phyloP scores from a whole-genome alignment of 768 basidiomycete species.

The Auriscalpium vulgare region DNA sequence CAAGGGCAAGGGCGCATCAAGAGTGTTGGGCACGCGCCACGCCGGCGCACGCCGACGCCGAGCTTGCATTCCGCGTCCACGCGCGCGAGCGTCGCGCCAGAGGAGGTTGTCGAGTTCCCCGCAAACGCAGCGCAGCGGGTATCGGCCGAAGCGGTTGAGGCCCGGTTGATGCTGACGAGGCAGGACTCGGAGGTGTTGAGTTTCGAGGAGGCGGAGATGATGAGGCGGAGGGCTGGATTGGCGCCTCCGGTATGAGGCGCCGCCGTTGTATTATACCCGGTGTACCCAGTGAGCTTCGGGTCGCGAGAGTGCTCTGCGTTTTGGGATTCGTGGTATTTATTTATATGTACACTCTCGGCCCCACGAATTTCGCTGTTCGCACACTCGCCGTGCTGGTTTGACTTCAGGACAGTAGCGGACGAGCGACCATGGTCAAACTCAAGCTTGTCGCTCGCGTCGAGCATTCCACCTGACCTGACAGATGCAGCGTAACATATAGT shows the following conservation, averaged over 20 bases:
- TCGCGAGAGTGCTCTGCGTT: no score
- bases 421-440: not conserved
- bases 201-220: not conserved
- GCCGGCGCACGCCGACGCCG: conserved; percentile 2
- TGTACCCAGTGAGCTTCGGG: no score
- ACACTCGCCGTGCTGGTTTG: no score
- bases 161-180: not conserved
- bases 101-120: not conserved
- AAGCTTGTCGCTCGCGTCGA: not conserved
- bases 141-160: not conserved
- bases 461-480: not conserved
- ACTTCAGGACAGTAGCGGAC: not conserved
- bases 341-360: no score
- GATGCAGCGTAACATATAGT: not conserved
- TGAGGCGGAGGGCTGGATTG: not conserved
- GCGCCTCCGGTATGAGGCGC: no score
- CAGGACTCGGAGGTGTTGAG: conserved; percentile 6
- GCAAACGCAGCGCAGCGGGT: not conserved
- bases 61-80: not conserved
- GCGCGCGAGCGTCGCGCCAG: conserved; percentile 7
- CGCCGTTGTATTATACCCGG: no score
- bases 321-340: no score
- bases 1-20: not conserved
- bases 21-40: conserved; percentile 1
- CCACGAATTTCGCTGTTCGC: no score